Evolutionary conservation across 2,329 filamentous ascomycete genomes (phyloP), one percentile per base, ranked within the genome.

Genomic region (Stemphylium vesicarium): DNA sequence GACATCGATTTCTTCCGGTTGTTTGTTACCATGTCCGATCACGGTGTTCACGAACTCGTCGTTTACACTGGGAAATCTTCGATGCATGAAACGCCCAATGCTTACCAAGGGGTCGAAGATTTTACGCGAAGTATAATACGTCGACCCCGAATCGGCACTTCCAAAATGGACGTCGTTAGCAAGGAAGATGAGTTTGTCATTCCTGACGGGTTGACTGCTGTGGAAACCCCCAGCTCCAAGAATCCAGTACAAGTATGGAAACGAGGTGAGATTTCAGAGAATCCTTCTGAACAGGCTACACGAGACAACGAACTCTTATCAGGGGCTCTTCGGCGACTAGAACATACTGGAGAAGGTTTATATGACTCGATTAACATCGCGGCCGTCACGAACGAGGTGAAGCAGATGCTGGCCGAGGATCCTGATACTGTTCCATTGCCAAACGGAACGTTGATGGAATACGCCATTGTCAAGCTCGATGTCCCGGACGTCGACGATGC

Each of bases 401-500:
- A 55, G 18, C 46, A 54, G 16, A 15, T 64, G 45, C 43, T 72
- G 15, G 29, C 35, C 4, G 53, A 37, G 36, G 48, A 59, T 18
- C 29, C 20, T 12, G 37, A 48, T 15, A 15, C 39, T 29, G 32
- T 38, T 13, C 49, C 58, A 4, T 41, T 60, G 16, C 53, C 57
- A 4, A 44, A 59, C 7, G 58, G 62, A 20, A 70, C 69, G 18
- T 26, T 71, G 29, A 55, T 71, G 37, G 71, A 75, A 10, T 53
- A 61, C 39, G 52, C 61, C 4, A 51, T 52, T 15, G 35, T 38
- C 16, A 38, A 46, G 1, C 40, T 73, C 2, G 39, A 56, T 10
- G 65, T 75, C 4, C 24, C 57, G 6, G 72, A 76, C 37, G 51
- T 76, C 33, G 73, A 75, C 32, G 62, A 69, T 20, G 66, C 66